phyloP scores from a whole-genome alignment of 2,329 filamentous ascomycete genomes.

The Xylariales sp. region DNA sequence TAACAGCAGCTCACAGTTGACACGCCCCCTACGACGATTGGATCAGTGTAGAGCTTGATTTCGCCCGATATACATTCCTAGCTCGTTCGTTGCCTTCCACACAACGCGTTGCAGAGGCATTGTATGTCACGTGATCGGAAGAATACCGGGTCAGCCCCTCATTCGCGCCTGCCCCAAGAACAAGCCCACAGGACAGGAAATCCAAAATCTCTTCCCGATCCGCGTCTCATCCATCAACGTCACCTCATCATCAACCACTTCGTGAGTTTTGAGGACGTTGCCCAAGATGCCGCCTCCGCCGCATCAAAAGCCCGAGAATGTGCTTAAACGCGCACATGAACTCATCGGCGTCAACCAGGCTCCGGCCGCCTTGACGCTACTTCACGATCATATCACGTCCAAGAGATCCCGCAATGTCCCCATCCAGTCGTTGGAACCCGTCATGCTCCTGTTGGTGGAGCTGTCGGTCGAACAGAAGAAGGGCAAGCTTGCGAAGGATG shows the following conservation, averaged over 20 bases:
- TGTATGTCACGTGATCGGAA: conserved; percentile 6
- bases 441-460: conserved; percentile 97
- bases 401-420: conserved; percentile 97
- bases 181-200: conserved; percentile 18
- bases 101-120: too few species aligned
- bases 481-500: conserved; percentile 97
- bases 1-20: too few species aligned
- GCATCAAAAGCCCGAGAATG: conserved; percentile 98
- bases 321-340: conserved; percentile 96
- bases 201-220: conserved; percentile 24
- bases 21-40: too few species aligned
- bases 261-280: conserved; percentile 40
- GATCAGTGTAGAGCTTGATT: too few species aligned
- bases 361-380: conserved; percentile 83
- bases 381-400: conserved; percentile 98
- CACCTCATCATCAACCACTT: conserved; percentile 29
- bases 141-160: conserved; percentile 5
- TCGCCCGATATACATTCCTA: too few species aligned
- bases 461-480: conserved; percentile 96
- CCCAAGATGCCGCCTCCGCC: conserved; percentile 76
- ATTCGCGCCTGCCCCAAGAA: conserved; percentile 5
- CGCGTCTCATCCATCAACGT: conserved; percentile 10
- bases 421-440: conserved; percentile 92
- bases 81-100: too few species aligned
- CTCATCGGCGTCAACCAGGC: conserved; percentile 96